These are phyloP conservation scores for Magnolia changhungtana DNA, from an alignment of 164 flowering plant genomes.

Conservation along the genomic window DNA sequence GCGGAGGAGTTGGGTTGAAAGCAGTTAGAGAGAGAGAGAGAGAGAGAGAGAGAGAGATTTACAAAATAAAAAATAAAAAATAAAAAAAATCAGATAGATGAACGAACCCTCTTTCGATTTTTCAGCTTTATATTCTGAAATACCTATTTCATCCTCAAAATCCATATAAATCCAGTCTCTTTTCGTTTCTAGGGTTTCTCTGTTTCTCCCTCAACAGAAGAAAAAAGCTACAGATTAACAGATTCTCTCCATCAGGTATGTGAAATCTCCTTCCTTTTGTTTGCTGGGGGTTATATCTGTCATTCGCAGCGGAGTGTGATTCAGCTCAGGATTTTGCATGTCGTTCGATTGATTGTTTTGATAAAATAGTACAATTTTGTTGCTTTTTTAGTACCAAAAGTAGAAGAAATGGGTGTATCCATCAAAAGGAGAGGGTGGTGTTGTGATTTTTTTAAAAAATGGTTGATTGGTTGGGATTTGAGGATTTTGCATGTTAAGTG, in stretches of 20 bases:
- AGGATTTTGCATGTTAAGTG: neutral
- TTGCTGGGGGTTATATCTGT: neutral
- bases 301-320: neutral
- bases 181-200: neutral
- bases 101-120: neutral
- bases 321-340: neutral
- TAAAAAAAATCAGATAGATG: neutral
- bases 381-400: neutral
- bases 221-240: neutral
- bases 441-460: neutral
- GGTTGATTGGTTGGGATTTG: neutral
- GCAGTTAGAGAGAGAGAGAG: neutral
- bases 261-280: neutral
- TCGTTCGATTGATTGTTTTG: neutral
- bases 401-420: neutral
- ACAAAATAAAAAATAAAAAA: no score
- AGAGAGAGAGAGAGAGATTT: neutral
- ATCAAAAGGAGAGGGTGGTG: neutral
- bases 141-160: neutral
- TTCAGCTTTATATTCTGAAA: neutral
- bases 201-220: neutral
- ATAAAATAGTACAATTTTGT: neutral
- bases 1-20: neutral
- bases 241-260: neutral
- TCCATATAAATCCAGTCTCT: neutral